A percentile compares a stretch with the other conserved stretches of the same genome.
Conservation (phyloP, 1,139 yeast species). For the Lodderomyces elongisporus region DNA sequence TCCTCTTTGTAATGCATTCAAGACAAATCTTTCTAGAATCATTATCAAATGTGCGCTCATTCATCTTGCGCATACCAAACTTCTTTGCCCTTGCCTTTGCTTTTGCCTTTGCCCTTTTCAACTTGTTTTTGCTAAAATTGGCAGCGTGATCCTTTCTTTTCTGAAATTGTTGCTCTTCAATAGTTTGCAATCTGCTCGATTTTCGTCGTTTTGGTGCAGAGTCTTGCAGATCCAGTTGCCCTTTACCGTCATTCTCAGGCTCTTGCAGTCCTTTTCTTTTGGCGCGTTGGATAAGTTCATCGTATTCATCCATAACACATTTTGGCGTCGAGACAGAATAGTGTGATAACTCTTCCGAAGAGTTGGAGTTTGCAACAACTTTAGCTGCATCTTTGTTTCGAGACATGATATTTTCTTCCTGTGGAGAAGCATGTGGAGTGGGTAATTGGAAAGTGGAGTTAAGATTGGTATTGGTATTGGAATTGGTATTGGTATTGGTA, state of each 20-base stretch:
- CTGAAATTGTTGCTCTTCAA: constrained; percentile 3
- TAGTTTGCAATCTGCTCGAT: constrained; percentile 7
- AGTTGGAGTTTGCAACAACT: constrained; percentile 6
- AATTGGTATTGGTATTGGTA: not conserved
- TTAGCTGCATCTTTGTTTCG: not conserved
- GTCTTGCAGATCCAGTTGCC: too few species aligned
- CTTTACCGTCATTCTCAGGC: constrained; percentile 2
- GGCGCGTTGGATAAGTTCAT: constrained; percentile 15
- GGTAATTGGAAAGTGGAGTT: constrained; percentile 3
- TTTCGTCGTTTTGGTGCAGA: constrained; percentile 5
- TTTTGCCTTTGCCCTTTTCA: constrained; percentile 1
- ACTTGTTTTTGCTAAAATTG: not conserved
- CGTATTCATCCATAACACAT: constrained; percentile 18
- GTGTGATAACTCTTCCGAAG: constrained; percentile 6
- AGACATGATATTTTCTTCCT: constrained; percentile 4
- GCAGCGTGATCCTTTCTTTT: not conserved
- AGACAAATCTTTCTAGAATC: constrained; percentile 15
- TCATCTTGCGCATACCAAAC: not conserved
- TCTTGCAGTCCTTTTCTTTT: constrained; percentile 7
- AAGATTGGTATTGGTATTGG: not conserved
- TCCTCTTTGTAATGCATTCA: constrained; percentile 13
- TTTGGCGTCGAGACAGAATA: constrained; percentile 3
- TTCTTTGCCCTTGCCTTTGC: not conserved
- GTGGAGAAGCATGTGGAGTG: constrained; percentile 11
- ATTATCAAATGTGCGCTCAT: constrained; percentile 2